Evolutionary conservation across 1,284 basidiomycete genomes (phyloP).

Genomic region (Puccinia polysora): DNA sequence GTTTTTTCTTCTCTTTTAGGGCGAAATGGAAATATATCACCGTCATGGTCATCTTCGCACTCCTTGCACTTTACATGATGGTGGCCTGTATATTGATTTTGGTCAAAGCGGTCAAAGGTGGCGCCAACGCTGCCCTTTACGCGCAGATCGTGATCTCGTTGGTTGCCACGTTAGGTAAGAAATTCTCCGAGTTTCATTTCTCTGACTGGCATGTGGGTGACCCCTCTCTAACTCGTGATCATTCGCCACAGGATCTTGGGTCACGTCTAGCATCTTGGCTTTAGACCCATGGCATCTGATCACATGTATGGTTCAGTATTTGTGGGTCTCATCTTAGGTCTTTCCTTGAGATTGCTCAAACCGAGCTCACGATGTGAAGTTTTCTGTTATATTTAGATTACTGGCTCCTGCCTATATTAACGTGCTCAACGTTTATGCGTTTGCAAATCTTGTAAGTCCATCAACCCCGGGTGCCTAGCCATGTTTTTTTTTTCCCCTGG

Average conservation of each 20-base stretch:
- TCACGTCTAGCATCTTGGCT: constrained; percentile 65
- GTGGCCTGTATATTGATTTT: constrained; percentile 68
- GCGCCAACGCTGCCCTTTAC: constrained; percentile 61
- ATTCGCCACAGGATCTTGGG: constrained; percentile 40
- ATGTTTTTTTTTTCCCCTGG: neutral
- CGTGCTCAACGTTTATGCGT: constrained; percentile 59
- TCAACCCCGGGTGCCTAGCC: neutral
- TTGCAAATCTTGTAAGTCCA: constrained; percentile 15
- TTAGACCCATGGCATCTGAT: constrained; percentile 74
- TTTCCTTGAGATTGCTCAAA: no score
- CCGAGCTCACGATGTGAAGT: no score
- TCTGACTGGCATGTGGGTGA: constrained; percentile 52
- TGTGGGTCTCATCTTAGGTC: neutral
- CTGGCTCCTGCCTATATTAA: constrained; percentile 84
- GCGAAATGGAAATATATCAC: constrained; percentile 79
- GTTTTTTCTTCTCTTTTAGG: constrained; percentile 54
- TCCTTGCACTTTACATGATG: constrained; percentile 76
- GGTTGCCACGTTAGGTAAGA: constrained; percentile 70
- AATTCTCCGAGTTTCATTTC: constrained; percentile 58
- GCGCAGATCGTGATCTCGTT: constrained; percentile 75
- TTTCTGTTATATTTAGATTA: constrained; percentile 64
- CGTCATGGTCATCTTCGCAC: constrained; percentile 69
- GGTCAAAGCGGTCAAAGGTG: constrained; percentile 64
- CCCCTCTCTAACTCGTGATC: constrained; percentile 34
- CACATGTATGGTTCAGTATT: constrained; percentile 16